Conservation (phyloP, 257 asterid genomes). For the Osmanthus fragrans region DNA sequence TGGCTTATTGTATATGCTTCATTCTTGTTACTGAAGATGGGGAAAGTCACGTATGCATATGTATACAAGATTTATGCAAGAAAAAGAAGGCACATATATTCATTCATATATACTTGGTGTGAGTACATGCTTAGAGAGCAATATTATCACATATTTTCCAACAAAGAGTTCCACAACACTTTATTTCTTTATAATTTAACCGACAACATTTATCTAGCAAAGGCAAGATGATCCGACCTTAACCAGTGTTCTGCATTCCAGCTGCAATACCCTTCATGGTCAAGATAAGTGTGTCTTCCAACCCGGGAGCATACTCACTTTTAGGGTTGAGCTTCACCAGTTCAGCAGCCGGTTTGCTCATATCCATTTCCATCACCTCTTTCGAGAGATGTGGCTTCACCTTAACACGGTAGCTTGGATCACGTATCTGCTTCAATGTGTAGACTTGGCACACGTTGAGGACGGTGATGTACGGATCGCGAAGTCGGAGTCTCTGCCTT, state of each 20-base stretch:
- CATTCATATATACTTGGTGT: no score
- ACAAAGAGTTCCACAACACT: not conserved
- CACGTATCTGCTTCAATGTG: slow-evolving; percentile 80
- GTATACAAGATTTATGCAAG: not conserved
- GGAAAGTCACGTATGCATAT: not conserved
- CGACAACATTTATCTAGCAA: not conserved
- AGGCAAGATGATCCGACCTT: not conserved
- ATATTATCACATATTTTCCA: not conserved
- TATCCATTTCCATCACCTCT: slow-evolving; percentile 60
- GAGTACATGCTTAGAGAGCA: not conserved
- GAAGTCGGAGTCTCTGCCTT: slow-evolving; percentile 85
- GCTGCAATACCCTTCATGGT: slow-evolving; percentile 97
- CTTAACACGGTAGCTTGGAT: slow-evolving; percentile 64
- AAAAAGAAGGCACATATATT: no score
- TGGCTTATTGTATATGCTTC: not conserved
- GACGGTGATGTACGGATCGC: slow-evolving; percentile 82
- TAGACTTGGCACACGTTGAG: slow-evolving; percentile 75
- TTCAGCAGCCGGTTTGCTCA: slow-evolving; percentile 76
- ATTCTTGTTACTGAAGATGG: not conserved
- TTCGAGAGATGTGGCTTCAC: slow-evolving; percentile 67
- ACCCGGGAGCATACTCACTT: slow-evolving; percentile 86
- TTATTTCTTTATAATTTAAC: not conserved
- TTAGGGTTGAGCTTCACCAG: slow-evolving; percentile 78
- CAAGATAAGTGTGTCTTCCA: slow-evolving; percentile 88
- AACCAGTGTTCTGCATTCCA: slow-evolving; percentile 92